Evolutionary conservation across 2,329 filamentous ascomycete genomes (phyloP).

Genomic region (Diaporthe eres): DNA sequence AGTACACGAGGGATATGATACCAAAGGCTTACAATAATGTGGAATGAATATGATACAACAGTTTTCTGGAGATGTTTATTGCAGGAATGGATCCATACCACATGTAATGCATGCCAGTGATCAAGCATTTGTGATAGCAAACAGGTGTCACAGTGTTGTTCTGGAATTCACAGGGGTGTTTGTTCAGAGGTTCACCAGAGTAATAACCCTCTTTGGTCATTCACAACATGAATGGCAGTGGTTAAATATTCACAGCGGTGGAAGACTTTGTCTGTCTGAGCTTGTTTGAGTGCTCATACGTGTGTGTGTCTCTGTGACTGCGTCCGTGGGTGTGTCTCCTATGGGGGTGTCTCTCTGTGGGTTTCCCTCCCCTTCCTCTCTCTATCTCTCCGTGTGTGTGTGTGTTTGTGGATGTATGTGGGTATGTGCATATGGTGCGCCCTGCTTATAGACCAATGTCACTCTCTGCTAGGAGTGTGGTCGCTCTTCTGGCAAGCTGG

Average conservation of each 20-base stretch:
- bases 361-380: too few relatives aligned
- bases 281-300: not conserved
- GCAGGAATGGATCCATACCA: not conserved
- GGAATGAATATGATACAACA: not conserved
- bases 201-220: not conserved
- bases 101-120: not conserved
- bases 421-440: not conserved
- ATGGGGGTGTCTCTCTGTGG: too few relatives aligned
- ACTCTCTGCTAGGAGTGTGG: too few relatives aligned
- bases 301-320: not conserved
- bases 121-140: too few relatives aligned
- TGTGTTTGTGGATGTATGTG: too few relatives aligned
- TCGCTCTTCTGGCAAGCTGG: too few relatives aligned
- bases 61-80: not conserved
- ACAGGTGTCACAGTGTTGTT: not conserved
- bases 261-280: not conserved
- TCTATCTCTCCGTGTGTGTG: too few relatives aligned
- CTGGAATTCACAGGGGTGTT: too few relatives aligned
- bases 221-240: not conserved
- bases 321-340: not conserved
- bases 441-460: too few relatives aligned
- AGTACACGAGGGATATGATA: conserved; percentile 26
- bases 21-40: conserved; percentile 12
- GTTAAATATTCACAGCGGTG: not conserved
- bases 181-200: not conserved